phyloP scores from a whole-genome alignment of 2,329 filamentous ascomycete genomes.

The Verticillium dahliae region DNA sequence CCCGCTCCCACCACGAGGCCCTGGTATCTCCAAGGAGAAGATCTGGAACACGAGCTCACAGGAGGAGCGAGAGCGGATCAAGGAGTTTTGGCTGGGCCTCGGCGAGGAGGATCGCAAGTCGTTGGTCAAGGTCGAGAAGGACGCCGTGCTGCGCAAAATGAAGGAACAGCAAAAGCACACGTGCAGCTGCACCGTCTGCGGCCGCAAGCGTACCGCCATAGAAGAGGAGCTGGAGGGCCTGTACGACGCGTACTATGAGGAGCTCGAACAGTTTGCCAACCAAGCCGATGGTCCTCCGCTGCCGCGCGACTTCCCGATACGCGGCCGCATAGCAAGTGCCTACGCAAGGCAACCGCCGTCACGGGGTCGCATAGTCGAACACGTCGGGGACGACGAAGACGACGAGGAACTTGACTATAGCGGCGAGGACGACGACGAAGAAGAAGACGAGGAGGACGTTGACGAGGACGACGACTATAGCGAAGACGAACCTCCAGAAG shows the following conservation, averaged over 20 bases:
- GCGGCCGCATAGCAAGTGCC: conserved; percentile 51
- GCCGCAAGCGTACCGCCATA: conserved; percentile 90
- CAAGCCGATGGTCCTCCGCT: conserved; percentile 65
- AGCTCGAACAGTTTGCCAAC: conserved; percentile 95
- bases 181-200: conserved; percentile 96
- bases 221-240: conserved; percentile 96
- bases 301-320: conserved; percentile 56
- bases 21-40: conserved; percentile 64
- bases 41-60: conserved; percentile 97
- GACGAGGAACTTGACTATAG: conserved; percentile 46
- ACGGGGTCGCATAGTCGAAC: conserved; percentile 66
- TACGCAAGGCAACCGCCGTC: conserved; percentile 64
- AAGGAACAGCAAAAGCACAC: conserved; percentile 99
- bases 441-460: conserved; percentile 47
- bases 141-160: conserved; percentile 97
- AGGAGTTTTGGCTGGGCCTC: conserved; percentile 94
- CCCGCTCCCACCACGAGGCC: conserved; percentile 22
- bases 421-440: conserved; percentile 45
- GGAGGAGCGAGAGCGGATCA: conserved; percentile 94
- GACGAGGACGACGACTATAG: conserved; percentile 53
- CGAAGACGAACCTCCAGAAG: conserved; percentile 62
- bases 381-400: conserved; percentile 48
- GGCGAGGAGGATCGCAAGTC: conserved; percentile 93
- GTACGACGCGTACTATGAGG: conserved; percentile 97
- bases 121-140: conserved; percentile 96